These are phyloP conservation scores for Ambrosiella beaveri DNA, from an alignment of 2,329 filamentous ascomycete species.

Conservation along the genomic window DNA sequence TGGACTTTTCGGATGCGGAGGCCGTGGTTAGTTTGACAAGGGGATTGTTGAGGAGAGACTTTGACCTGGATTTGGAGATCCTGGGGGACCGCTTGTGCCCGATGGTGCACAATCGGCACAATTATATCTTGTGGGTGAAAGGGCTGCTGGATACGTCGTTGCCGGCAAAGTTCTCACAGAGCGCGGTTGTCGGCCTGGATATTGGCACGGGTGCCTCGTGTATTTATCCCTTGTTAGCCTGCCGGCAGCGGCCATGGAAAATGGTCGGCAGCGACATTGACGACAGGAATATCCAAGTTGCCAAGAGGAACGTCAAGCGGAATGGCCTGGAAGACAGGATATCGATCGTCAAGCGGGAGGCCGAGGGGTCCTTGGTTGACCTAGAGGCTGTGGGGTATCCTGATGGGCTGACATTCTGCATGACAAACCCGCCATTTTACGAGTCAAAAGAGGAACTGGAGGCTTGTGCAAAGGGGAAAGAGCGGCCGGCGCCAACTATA, in stretches of 20 bases:
- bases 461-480: conserved; percentile 47
- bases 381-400: conserved; percentile 34
- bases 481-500: conserved; percentile 49
- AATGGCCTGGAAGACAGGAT: conserved; percentile 53
- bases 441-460: conserved; percentile 51
- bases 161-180: conserved; percentile 30
- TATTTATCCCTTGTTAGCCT: conserved; percentile 77
- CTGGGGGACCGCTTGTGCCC: not conserved
- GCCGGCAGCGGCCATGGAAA: conserved; percentile 52
- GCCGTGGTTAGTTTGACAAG: not conserved
- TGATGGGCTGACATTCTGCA: conserved; percentile 55
- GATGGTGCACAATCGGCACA: conserved; percentile 51
- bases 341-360: conserved; percentile 37
- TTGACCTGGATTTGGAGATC: not conserved
- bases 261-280: conserved; percentile 72
- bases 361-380: conserved; percentile 42
- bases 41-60: not conserved
- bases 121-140: conserved; percentile 84
- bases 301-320: conserved; percentile 44
- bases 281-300: conserved; percentile 45
- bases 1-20: not conserved
- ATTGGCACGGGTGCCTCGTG: conserved; percentile 82
- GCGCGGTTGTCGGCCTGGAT: conserved; percentile 51
- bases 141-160: conserved; percentile 55
- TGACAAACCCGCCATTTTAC: conserved; percentile 96